Evolutionary conservation across 768 basidiomycete genomes (phyloP).

Genomic region (Thelephora ganbajun): DNA sequence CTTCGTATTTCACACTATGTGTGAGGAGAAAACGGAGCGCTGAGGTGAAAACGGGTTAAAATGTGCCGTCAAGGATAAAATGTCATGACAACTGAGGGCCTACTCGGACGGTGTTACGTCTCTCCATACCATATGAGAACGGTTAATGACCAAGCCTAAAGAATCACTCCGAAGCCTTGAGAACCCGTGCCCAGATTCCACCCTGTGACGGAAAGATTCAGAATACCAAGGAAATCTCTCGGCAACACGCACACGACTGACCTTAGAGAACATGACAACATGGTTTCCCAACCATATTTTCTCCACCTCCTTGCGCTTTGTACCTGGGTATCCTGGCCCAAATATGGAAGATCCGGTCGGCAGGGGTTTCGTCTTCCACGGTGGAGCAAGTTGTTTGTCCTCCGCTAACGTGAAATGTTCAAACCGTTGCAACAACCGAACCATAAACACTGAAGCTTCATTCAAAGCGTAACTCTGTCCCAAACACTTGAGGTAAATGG

Average conservation of each 20-base stretch:
- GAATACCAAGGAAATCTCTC: background rate
- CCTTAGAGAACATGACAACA: conserved; percentile 56
- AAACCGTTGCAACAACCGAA: conserved; percentile 51
- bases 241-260: conserved; percentile 8
- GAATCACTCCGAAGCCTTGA: background rate
- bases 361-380: conserved; percentile 19
- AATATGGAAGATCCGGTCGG: conserved; percentile 52
- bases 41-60: no score
- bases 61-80: no score
- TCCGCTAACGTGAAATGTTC: conserved; percentile 43
- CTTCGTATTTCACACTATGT: no score
- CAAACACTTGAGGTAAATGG: conserved; percentile 32
- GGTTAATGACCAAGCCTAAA: no score
- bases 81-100: no score
- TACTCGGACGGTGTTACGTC: no score
- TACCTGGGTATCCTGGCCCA: conserved; percentile 33
- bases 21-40: no score
- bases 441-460: conserved; percentile 61
- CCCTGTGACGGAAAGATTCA: background rate
- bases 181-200: background rate
- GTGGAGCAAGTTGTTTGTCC: conserved; percentile 20
- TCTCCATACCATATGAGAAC: no score
- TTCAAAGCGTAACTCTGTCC: conserved; percentile 69
- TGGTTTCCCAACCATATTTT: conserved; percentile 48
- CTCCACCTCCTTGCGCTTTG: conserved; percentile 34